Evolutionary conservation across 805 yeast genomes (phyloP).

Genomic region (Candida boleticola): DNA sequence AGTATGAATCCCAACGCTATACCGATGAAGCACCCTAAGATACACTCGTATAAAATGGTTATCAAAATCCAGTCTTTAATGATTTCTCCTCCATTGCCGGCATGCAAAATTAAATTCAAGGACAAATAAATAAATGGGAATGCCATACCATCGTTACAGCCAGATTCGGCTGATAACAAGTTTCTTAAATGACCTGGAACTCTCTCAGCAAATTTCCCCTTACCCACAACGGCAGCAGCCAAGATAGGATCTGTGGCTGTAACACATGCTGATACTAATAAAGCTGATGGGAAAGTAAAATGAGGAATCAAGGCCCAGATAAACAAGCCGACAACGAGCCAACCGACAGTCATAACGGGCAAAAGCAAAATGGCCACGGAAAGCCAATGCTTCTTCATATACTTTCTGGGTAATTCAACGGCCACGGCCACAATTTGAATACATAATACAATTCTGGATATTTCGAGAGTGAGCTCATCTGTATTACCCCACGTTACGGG

Average conservation of each 20-base stretch:
- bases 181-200: conserved; percentile 93
- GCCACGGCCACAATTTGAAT: conserved; percentile 93
- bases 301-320: conserved; percentile 77
- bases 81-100: conserved; percentile 63
- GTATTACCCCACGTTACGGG: conserved; percentile 85
- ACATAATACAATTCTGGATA: conserved; percentile 78
- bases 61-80: conserved; percentile 77
- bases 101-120: conserved; percentile 62
- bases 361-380: conserved; percentile 71
- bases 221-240: conserved; percentile 94
- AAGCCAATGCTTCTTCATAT: conserved; percentile 80
- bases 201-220: conserved; percentile 85
- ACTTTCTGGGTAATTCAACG: conserved; percentile 86
- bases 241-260: conserved; percentile 95
- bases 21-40: conserved; percentile 77
- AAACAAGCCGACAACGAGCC: conserved; percentile 80
- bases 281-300: conserved; percentile 65
- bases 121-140: conserved; percentile 82
- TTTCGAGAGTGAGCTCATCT: conserved; percentile 78
- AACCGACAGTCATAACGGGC: conserved; percentile 89
- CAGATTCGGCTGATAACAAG: conserved; percentile 79
- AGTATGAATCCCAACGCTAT: conserved; percentile 67
- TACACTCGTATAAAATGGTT: conserved; percentile 78
- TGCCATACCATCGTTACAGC: conserved; percentile 95
- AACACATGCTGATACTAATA: conserved; percentile 79